Conservation (phyloP, 495 filamentous ascomycete genomes). For the Aspergillus cavernicola region DNA sequence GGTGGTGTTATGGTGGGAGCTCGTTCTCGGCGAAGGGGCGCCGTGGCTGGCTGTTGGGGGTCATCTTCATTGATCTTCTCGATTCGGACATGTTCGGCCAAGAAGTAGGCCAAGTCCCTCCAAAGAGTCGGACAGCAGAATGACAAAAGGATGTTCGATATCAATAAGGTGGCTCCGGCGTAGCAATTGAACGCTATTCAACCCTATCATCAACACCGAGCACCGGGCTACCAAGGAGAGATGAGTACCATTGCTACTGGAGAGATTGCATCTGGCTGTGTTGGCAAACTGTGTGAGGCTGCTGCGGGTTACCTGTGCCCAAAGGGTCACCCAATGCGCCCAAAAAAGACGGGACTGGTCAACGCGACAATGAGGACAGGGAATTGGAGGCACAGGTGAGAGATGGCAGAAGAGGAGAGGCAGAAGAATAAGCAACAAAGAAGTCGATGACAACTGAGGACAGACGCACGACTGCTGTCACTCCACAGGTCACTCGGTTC, state of each 20-base stretch:
- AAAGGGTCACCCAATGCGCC: neutral
- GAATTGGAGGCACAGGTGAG: too few species aligned
- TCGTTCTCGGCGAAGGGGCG: constrained; percentile 42
- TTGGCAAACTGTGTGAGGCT: neutral
- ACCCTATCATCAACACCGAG: constrained; percentile 14
- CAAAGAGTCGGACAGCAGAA: constrained; percentile 7
- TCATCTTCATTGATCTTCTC: constrained; percentile 24
- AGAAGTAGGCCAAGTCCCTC: constrained; percentile 11
- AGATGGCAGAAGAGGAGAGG: too few species aligned
- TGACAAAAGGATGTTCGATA: constrained; percentile 16
- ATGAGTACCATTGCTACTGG: neutral
- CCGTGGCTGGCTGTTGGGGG: constrained; percentile 21
- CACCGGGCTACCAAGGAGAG: neutral
- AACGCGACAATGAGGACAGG: constrained; percentile 1
- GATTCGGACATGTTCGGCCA: constrained; percentile 34
- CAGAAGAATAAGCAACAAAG: too few species aligned
- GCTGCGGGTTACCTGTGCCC: neutral
- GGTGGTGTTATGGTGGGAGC: constrained; percentile 69
- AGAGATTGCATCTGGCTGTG: neutral
- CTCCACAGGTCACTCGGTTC: too few species aligned
- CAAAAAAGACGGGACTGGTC: neutral
- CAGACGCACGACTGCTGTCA: too few species aligned
- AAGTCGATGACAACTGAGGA: neutral
- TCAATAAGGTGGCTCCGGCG: constrained; percentile 23
- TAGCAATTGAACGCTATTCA: constrained; percentile 11